These are phyloP conservation scores for Boletus patriciae DNA, from an alignment of 768 basidiomycete genomes.

Conservation along the genomic window DNA sequence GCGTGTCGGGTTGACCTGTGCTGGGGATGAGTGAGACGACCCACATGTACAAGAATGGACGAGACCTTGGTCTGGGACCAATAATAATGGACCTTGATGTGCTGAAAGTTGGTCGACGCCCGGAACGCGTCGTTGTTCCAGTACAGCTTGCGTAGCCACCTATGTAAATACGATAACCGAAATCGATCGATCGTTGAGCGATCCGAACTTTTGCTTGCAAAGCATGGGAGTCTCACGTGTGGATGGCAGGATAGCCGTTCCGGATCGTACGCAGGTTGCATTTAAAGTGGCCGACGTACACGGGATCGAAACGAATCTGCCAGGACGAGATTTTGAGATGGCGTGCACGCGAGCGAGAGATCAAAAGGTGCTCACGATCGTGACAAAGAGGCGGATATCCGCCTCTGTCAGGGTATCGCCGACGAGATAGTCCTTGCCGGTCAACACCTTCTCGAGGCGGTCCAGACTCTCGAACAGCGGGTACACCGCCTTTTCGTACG, in stretches of 20 bases:
- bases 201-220: background rate
- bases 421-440: constrained; percentile 79
- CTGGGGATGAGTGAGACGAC: constrained; percentile 1
- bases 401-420: constrained; percentile 84
- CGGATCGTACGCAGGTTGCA: constrained; percentile 88
- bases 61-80: constrained; percentile 33
- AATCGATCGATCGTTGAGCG: background rate
- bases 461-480: constrained; percentile 80
- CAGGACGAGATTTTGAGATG: background rate
- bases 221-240: constrained; percentile 41
- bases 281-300: constrained; percentile 92
- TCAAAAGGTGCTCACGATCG: constrained; percentile 58
- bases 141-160: constrained; percentile 86
- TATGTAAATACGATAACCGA: constrained; percentile 22
- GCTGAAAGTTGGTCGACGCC: constrained; percentile 83
- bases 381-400: constrained; percentile 88
- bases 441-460: constrained; percentile 72
- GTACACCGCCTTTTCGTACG: constrained; percentile 76
- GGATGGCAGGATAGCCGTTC: constrained; percentile 80
- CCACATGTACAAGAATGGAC: background rate
- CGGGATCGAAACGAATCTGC: constrained; percentile 86
- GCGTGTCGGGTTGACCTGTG: constrained; percentile 74
- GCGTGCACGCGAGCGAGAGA: too few species aligned
- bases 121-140: constrained; percentile 90
- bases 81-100: constrained; percentile 52